Evolutionary conservation across 1,284 basidiomycete species (phyloP), one percentile per base, ranked within the genome.

Genomic region (Trametes hirsuta): DNA sequence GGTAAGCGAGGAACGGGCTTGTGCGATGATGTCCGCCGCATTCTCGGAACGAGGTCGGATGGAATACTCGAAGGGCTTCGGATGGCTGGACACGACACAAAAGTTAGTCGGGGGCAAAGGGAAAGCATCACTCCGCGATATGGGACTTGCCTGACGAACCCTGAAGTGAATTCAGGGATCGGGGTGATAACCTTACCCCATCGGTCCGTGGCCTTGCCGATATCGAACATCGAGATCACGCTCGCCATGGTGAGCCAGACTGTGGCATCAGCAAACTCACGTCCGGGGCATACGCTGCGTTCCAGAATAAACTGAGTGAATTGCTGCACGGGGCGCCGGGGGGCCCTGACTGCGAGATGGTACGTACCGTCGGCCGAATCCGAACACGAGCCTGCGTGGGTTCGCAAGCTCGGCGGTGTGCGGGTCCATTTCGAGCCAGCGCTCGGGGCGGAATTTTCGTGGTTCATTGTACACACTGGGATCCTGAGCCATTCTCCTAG

Each of bases 341-440:
- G 37, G 15, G 37, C 22, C 10, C 9, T 21, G 24, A 24, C 11
- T 21, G 14, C 24, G 24, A 40, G 39, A 24, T 5, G 24, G 15
- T 9, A 10, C 62, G 42, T 41, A 81, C 81, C 82, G 69, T 65
- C 80, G 64, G 10, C 72, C 74, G 59, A 74, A 75, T 2, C 73
- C 73, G 56, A 75, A 75, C 1, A 71, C 69, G 25, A 72, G 65
- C 51, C 70, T 65, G 52, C 62, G 66, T 11, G 70, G 68, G 55
- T 77, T 64, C 9, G 60, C 59, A 9, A 68, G 41, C 58, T 69
- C 47, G 57, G 66, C 30, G 54, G 63, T 54, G 37, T 65, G 58
- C 9, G 22, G 39, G 51, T 74, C 64, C 54, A 68, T 65, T 24
- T 66, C 64, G 50, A 67, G 51, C 67, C 71, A 75, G n/a, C 75